Conservation (phyloP, 345 rosid species). For the Mangifera indica region DNA sequence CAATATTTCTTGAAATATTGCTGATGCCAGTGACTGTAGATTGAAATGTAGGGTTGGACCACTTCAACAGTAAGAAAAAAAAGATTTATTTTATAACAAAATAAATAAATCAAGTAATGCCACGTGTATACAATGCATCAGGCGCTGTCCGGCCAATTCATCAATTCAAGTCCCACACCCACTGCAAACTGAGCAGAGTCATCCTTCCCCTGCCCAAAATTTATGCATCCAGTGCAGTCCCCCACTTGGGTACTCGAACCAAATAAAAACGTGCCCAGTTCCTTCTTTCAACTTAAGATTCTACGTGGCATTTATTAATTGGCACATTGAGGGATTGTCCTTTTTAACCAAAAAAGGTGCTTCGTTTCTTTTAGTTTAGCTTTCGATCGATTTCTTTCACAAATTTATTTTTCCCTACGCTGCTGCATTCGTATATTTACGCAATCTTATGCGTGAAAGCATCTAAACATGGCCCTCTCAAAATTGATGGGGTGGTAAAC, state of each 20-base stretch:
- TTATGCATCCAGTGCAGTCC: background rate
- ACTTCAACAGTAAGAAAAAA: too few relatives aligned
- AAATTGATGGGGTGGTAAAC: conserved; percentile 8
- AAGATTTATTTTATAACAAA: too few relatives aligned
- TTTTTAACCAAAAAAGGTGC: background rate
- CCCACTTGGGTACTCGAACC: conserved; percentile 27
- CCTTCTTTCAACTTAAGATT: background rate
- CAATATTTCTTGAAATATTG: too few relatives aligned
- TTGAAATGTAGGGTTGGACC: too few relatives aligned
- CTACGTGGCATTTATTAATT: conserved; percentile 17
- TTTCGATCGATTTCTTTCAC: background rate
- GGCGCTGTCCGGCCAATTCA: too few relatives aligned
- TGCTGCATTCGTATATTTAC: background rate
- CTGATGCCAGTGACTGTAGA: too few relatives aligned
- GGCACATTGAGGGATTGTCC: background rate
- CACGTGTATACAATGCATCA: too few relatives aligned
- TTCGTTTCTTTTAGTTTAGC: conserved; percentile 18
- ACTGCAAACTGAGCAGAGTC: too few relatives aligned
- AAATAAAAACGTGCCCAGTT: conserved; percentile 27
- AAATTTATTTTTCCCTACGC: background rate
- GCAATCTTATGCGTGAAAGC: background rate
- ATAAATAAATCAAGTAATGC: too few relatives aligned
- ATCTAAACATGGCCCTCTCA: background rate
- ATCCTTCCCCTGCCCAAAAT: too few relatives aligned
- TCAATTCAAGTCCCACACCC: too few relatives aligned